Evolutionary conservation across 2,329 filamentous ascomycete genomes (phyloP), one percentile per base, ranked within the genome.

Genomic region (Diaporthe humulicola): DNA sequence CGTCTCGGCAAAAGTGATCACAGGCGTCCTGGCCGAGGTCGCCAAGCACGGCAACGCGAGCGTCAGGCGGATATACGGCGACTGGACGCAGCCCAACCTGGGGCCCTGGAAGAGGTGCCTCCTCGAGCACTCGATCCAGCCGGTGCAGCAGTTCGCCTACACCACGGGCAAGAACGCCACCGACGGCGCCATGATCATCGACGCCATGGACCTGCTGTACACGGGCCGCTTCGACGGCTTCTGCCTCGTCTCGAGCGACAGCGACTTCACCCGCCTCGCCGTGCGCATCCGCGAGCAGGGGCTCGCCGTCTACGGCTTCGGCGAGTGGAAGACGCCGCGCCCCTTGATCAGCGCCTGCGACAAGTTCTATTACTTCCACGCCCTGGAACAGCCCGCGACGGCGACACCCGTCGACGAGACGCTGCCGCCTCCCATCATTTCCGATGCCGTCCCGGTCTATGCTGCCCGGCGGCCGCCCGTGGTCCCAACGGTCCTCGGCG

Each of bases 141-240:
- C 82, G 0, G 80, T 84, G 3, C 82, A 84, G 73, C 83, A 84
- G 70, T 84, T 84, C 30, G 79, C 82, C 2, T 84, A 83, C 56
- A 84, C 83, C 0, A 57, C 75, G 0, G 81, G 82, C n/a, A 84
- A 84, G 66, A 84, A 83, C 56, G 75, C 82, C 1, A 83, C 82
- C 1, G 82, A 83, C 57, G 76, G 79, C 0, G 82, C 82, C 60
- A 83, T 84, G 82, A 79, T 84, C 2, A 84, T 84, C 48, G 83
- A 84, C 56, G 82, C 83, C 40, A 84, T 84, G 83, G 82, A 84
- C 72, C 77, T 84, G 15, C 73, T 84, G 1, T 83, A 84, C 60
- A 77, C 81, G 0, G 77, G 79, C 50, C 78, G 78, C 6, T 82
- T 83, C 42, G 79, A 81, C 48, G 81, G 81, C 22, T 84, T 84